Base-by-base conservation (phyloP, 2,329 filamentous ascomycete species). In the Ophiostoma ips region DNA sequence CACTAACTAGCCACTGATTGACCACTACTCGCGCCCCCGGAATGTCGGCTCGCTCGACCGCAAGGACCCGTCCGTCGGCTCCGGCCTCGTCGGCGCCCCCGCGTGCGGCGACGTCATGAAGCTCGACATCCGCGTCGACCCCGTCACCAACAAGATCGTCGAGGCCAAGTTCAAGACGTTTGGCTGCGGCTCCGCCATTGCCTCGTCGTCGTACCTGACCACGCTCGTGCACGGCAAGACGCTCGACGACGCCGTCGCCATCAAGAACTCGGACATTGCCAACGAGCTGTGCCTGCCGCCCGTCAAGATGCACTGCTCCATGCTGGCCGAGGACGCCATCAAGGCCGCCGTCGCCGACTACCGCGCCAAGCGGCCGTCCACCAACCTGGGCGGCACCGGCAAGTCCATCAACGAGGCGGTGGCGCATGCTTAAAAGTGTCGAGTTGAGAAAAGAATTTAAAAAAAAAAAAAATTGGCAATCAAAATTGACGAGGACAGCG, bases 81-180 rank as follows among this genome's bases (percentile, higher is more conserved):
- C 89, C 16, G 89, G 89, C 40, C 83, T 95, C 49, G 89, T 95
- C 36, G 80, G 92, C 51, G 87, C 87, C n/a, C 87, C 87, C 46
- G 87, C 87, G 31, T 90, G 86, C 63, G 87, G 87, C 67, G 87
- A 94, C 66, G 87, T 94, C 54, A 94, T 94, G 84, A 92, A 92
- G 68, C 76, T 94, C 33, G 86, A 94, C 71, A 94, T 94, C 68
- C 83, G 87, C 52, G 89, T 95, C 60, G 88, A 95, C 68, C 85
- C 86, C 56, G 75, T 83, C 59, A 87, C 81, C 61, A 86, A 92
- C 66, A 90, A 81, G 59, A 95, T 95, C 64, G 82, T 81, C 60
- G 90, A 95, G 60, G 89, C 94, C 64, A 92, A 94, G 70, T 95
- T 95, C 79, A 95, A 95, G 81, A 95, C 89, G 0, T 95, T 95